These are phyloP conservation scores for Pythium phragmiticola DNA, from an alignment of 352 stramenopile species.

Conservation along the genomic window DNA sequence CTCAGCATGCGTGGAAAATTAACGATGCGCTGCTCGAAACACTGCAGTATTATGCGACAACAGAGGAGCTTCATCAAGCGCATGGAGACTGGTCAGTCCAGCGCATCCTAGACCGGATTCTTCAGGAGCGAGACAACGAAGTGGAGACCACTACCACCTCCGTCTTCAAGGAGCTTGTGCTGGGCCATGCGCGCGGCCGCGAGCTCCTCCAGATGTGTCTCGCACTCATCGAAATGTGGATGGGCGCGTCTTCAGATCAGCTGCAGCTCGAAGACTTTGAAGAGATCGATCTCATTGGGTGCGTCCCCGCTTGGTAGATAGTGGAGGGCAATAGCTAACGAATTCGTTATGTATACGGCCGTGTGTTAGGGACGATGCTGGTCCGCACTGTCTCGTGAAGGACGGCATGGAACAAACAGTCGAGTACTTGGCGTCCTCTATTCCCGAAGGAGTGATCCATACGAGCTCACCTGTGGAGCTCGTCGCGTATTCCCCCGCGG, in stretches of 20 bases:
- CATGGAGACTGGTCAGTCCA: conserved; percentile 31
- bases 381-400: conserved; percentile 50
- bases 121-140: conserved; percentile 4
- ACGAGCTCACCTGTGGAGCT: conserved; percentile 15
- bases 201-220: conserved; percentile 40
- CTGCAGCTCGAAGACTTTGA: conserved; percentile 61
- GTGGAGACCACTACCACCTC: not conserved
- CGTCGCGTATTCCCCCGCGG: conserved; percentile 23
- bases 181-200: conserved; percentile 1
- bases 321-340: not conserved
- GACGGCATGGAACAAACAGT: conserved; percentile 54
- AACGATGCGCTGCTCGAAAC: conserved; percentile 45
- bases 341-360: not conserved
- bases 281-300: conserved; percentile 55
- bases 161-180: conserved; percentile 6
- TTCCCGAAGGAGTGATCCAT: conserved; percentile 7
- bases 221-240: conserved; percentile 56
- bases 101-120: conserved; percentile 37
- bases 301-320: not conserved
- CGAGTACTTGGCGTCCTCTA: conserved; percentile 27
- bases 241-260: conserved; percentile 44
- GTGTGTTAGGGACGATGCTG: conserved; percentile 39
- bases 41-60: conserved; percentile 38
- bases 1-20: conserved; percentile 44
- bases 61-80: conserved; percentile 5